Percentiles rank a stretch among this genome's conserved stretches.
Evolutionary conservation across 108 stramenopile genomes (phyloP).

Genomic region (Pseudonitzschia pungens): DNA sequence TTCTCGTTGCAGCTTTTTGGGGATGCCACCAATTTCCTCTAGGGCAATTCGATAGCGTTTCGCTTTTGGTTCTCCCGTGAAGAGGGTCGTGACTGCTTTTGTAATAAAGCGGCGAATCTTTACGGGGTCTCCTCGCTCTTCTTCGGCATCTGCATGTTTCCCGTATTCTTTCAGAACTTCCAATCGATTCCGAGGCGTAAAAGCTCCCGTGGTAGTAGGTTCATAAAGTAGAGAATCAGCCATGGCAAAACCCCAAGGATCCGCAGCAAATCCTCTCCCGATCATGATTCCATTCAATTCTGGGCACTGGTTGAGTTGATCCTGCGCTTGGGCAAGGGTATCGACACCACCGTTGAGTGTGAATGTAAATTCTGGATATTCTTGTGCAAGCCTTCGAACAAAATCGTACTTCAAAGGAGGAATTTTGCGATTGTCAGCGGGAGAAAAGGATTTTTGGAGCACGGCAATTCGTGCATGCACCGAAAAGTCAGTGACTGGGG

Average conservation of each 20-base stretch:
- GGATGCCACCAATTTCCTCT: conserved; percentile 68
- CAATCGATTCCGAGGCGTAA: conserved; percentile 50
- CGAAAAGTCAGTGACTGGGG: conserved; percentile 89
- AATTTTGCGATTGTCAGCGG: conserved; percentile 95
- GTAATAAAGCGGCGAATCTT: conserved; percentile 70
- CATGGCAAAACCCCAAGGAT: conserved; percentile 89
- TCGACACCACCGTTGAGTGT: conserved; percentile 88
- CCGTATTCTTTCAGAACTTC: conserved; percentile 73
- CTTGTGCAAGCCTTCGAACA: conserved; percentile 71
- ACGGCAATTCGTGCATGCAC: conserved; percentile 98
- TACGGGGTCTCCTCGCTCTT: conserved; percentile 62
- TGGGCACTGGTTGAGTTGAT: conserved; percentile 58
- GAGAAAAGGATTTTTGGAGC: conserved; percentile 84
- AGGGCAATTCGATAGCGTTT: conserved; percentile 80
- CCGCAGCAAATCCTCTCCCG: conserved; percentile 70
- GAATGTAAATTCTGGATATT: conserved; percentile 82
- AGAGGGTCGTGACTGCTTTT: conserved; percentile 75
- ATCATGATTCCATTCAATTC: conserved; percentile 81
- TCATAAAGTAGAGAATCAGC: conserved; percentile 69
- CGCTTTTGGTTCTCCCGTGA: conserved; percentile 83
- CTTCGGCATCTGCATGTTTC: conserved; percentile 69
- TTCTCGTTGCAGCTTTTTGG: conserved; percentile 53
- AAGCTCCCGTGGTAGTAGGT: background rate
- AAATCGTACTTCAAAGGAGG: conserved; percentile 89
- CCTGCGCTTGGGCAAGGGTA: conserved; percentile 60